Conservation (phyloP, 2,329 filamentous ascomycete species). For the Ophiostoma populinum region DNA sequence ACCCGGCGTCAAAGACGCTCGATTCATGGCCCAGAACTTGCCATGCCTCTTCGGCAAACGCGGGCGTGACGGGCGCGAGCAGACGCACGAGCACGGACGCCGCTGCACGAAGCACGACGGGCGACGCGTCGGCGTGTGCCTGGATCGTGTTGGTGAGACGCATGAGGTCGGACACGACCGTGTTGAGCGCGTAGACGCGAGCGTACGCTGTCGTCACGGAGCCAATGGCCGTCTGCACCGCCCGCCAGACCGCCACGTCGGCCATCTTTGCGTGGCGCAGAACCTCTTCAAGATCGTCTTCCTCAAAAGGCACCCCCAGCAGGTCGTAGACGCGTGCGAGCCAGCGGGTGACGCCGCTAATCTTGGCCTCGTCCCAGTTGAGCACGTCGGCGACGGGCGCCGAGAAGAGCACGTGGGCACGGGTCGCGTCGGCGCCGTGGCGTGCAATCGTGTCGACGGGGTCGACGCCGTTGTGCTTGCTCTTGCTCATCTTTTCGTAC, state of each 20-base stretch:
- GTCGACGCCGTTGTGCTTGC: constrained; percentile 82
- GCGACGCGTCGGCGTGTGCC: constrained; percentile 18
- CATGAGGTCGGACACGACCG: constrained; percentile 68
- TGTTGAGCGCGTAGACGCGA: constrained; percentile 63
- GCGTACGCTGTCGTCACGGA: constrained; percentile 53
- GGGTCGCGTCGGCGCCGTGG: constrained; percentile 68
- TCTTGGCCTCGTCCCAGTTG: constrained; percentile 76
- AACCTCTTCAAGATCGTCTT: no score
- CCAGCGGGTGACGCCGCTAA: constrained; percentile 69
- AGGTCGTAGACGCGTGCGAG: constrained; percentile 48
- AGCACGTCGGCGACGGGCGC: constrained; percentile 70
- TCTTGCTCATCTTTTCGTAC: constrained; percentile 92
- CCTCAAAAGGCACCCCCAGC: constrained; percentile 17
- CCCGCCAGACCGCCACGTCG: constrained; percentile 39
- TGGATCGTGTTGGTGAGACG: constrained; percentile 53
- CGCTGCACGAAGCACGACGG: constrained; percentile 29
- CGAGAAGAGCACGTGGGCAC: constrained; percentile 79
- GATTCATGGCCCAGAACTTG: constrained; percentile 28
- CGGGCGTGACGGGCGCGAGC: constrained; percentile 64
- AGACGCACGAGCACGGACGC: constrained; percentile 46
- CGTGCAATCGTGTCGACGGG: constrained; percentile 53
- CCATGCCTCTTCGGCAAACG: constrained; percentile 71
- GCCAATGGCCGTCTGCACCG: constrained; percentile 48
- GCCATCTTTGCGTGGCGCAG: neutral
- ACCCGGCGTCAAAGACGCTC: constrained; percentile 18